Evolutionary conservation across 2,329 filamentous ascomycete species (phyloP), one percentile per base, ranked within the genome.

Genomic region (Zasmidium angulare): DNA sequence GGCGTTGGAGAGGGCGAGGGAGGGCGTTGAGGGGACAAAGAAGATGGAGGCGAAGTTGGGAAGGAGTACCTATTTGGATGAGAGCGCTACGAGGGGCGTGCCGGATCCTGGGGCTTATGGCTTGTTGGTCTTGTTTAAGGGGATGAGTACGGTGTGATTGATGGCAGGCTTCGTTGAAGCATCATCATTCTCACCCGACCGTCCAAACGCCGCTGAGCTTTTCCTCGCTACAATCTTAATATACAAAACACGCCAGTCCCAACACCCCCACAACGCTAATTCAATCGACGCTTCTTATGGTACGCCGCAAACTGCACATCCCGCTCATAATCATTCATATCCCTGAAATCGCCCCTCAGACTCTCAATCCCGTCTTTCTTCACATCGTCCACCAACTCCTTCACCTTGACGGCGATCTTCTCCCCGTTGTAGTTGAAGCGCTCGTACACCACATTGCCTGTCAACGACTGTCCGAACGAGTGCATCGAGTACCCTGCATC

Each of bases 401-500:
- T 65, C 1, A 79, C 70, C 67, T 78, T 79, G 11, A 61, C 63
- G 4, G 81, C 77, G 62, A 82, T 76, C 2, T 69, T 71, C 61
- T 77, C 66, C 2, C 72, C 76, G 53, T 84, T 79, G 61, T 82
- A 85, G 0, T 83, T 81, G 67, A 86, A 86, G 55, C 80, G 80
- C 63, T 80, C 78, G 67, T 86, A 85, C 1, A 81, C 81, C 11
- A 78, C 77, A 62, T 80, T 79, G 0, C 82, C 81, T 0, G 84
- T 83, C 48, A 86, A 68, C 17, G 78, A 82, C 66, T 86, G 82
- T 0, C 83, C 84, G 63, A 86, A 86, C 0, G 75, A 74, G 48
- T 77, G 76, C 78, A 86, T 81, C 50, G 76, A 81, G 59, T 77
- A 77, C 1, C 80, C 82, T 0, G 83, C 84, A 68, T 85, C 80